These are phyloP conservation scores for Zangia roseola DNA, from an alignment of 768 basidiomycete species.

Conservation along the genomic window DNA sequence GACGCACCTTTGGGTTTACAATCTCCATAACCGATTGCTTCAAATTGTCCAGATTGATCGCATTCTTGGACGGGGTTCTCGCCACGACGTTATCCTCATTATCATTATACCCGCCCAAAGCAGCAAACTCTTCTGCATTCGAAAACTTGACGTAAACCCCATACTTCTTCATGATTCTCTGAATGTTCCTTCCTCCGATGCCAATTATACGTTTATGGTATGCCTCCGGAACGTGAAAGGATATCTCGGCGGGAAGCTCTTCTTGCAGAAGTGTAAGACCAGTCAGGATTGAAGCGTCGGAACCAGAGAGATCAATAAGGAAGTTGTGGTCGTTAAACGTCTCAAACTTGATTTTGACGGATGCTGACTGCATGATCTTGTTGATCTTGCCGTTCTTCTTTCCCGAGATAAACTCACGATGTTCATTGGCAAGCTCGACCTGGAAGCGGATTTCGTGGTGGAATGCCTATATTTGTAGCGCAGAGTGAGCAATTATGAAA, in stretches of 20 bases:
- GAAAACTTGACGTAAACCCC: conserved; percentile 99
- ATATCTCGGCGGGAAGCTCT: conserved; percentile 97
- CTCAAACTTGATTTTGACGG: conserved; percentile 98
- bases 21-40: conserved; percentile 97
- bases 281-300: conserved; percentile 80
- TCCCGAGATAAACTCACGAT: conserved; percentile 96
- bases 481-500: not conserved
- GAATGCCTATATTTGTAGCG: conserved; percentile 58
- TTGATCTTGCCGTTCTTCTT: conserved; percentile 99
- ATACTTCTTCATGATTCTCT: conserved; percentile 99
- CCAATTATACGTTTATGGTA: conserved; percentile 99
- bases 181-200: conserved; percentile 95
- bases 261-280: conserved; percentile 90
- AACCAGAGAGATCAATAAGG: conserved; percentile 87
- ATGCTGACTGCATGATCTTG: conserved; percentile 98
- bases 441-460: conserved; percentile 98
- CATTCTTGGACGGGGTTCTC: conserved; percentile 97
- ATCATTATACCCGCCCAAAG: conserved; percentile 91
- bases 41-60: conserved; percentile 89
- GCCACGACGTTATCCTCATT: conserved; percentile 99
- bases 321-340: conserved; percentile 97
- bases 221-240: conserved; percentile 96
- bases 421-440: conserved; percentile 96
- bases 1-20: conserved; percentile 86
- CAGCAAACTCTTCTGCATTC: conserved; percentile 95